Evolutionary conservation across 805 yeast genomes (phyloP), one percentile per base, ranked within the genome.

Genomic region (Wickerhamomyces kurtzmanii): DNA sequence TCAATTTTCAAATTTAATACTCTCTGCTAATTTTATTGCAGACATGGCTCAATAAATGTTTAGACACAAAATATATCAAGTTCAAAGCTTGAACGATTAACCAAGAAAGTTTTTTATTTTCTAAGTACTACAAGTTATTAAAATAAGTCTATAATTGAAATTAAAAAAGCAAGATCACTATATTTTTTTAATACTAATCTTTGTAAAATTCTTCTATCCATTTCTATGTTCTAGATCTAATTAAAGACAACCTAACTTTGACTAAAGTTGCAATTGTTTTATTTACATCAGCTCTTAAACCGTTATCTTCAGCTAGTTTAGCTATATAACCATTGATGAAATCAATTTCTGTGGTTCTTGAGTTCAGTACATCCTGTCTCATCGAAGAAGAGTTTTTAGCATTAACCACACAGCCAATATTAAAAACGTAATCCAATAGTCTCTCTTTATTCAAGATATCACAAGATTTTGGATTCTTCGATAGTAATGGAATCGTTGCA

Each of bases 261-360:
- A 58, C 60, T 11, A 60, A 34, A 22, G 51, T 46, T 8, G 39
- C 34, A 8, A 59, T 42, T 1, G 62, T 48, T 24, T 39, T 40
- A 37, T 59, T 59, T 15, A 50, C 47, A 17, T 51, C 40, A 1
- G 53, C 50, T 3, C 33, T 43, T 24, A 55, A 20, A 0, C 62
- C 58, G 26, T 63, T 52, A 32, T 57, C 54, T 17, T 51, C 40
- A 2, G 83, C 94, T 29, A 74, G 53, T 6, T 44, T 47, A 2
- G 68, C 76, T 9, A 87, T 62, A 44, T 74, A 84, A 1, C 96
- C 96, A 47, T 87, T 91, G 33, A 89, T 76, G 47, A 69, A 80
- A 34, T 77, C 81, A 13, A 89, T 70, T 47, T 89, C 98, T 0
- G 91, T 82, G 11, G 61, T 65, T 39, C 70, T 65, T 33, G 68